Conservation (phyloP, 352 stramenopile genomes). For the Phytophthora cryptogea region DNA sequence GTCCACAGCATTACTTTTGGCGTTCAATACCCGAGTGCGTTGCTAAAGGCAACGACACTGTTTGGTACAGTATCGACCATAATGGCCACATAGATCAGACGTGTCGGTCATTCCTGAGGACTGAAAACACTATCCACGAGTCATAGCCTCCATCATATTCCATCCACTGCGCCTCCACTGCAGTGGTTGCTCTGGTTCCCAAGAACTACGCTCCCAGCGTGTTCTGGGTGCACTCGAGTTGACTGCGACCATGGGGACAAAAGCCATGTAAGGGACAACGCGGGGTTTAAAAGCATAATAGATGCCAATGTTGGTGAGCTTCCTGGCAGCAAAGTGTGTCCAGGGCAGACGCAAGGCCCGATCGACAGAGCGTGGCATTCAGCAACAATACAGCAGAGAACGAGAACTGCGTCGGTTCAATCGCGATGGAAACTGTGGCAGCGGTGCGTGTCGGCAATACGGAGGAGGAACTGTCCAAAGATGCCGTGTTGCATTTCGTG, state of each 20-base stretch:
- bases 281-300: too few relatives aligned
- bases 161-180: conserved; percentile 45
- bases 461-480: neutral
- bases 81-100: conserved; percentile 56
- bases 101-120: conserved; percentile 60
- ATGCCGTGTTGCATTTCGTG: too few relatives aligned
- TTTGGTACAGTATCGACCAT: conserved; percentile 48
- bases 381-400: conserved; percentile 34
- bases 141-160: conserved; percentile 29
- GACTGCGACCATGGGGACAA: conserved; percentile 52
- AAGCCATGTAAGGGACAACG: conserved; percentile 47
- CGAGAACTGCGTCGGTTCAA: conserved; percentile 10
- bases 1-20: conserved; percentile 57
- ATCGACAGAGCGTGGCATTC: conserved; percentile 67
- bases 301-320: conserved; percentile 62
- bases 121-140: conserved; percentile 39
- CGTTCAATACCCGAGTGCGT: conserved; percentile 65
- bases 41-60: conserved; percentile 43
- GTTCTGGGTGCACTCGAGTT: conserved; percentile 55
- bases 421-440: conserved; percentile 53
- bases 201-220: conserved; percentile 29
- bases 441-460: conserved; percentile 23
- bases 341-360: conserved; percentile 60
- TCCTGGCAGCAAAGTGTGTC: conserved; percentile 72
- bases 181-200: conserved; percentile 26